Evolutionary conservation across 1,139 yeast genomes (phyloP).

Genomic region (Sugiyamaella grinbergsii): DNA sequence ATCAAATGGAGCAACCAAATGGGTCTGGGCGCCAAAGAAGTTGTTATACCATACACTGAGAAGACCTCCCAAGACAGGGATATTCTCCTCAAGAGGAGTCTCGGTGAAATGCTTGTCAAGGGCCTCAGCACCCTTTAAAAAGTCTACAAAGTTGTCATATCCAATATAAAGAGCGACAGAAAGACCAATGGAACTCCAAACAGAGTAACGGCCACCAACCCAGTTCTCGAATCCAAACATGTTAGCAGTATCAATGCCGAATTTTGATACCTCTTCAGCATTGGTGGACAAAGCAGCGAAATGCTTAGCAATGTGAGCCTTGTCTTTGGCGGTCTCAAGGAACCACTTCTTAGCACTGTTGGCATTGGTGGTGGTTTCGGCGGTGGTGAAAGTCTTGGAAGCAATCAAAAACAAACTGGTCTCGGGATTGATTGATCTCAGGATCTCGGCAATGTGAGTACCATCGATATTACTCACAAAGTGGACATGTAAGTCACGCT

Average conservation of each 20-base stretch:
- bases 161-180: constrained; percentile 95
- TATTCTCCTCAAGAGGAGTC: constrained; percentile 86
- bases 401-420: constrained; percentile 94
- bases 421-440: constrained; percentile 77
- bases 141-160: constrained; percentile 84
- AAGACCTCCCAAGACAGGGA: constrained; percentile 90
- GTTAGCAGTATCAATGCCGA: constrained; percentile 95
- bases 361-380: constrained; percentile 96
- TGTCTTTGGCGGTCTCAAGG: constrained; percentile 67
- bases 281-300: constrained; percentile 96
- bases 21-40: constrained; percentile 97
- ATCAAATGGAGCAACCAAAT: constrained; percentile 96
- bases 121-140: constrained; percentile 97
- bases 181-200: constrained; percentile 98
- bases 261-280: constrained; percentile 84
- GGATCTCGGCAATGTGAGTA: constrained; percentile 90
- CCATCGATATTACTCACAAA: constrained; percentile 98
- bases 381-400: constrained; percentile 98
- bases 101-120: constrained; percentile 85
- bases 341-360: constrained; percentile 95
- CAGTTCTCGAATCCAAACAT: constrained; percentile 98
- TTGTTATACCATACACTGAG: constrained; percentile 97
- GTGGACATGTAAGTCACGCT: constrained; percentile 76
- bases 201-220: constrained; percentile 99
- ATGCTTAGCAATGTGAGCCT: constrained; percentile 85